These are phyloP conservation scores for Coemansia sp. DNA, from an alignment of 371 early-diverging fungal species.

Conservation along the genomic window DNA sequence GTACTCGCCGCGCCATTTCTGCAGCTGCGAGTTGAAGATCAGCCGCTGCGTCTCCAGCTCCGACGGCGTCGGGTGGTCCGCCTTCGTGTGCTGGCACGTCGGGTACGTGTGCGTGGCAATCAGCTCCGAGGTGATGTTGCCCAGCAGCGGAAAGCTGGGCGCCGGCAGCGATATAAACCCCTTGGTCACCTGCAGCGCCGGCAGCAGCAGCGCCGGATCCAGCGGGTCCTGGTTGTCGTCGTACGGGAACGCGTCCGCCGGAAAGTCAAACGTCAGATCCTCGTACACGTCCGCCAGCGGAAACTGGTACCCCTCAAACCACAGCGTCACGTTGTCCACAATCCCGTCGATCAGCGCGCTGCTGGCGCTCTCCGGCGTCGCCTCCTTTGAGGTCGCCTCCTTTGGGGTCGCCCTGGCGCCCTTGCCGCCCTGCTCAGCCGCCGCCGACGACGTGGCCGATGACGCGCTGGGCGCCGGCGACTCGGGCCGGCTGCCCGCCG, in stretches of 20 bases:
- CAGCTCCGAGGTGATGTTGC: conserved; percentile 69
- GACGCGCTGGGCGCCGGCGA: conserved; percentile 34
- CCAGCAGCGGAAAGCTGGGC: conserved; percentile 66
- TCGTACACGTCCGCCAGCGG: conserved; percentile 54
- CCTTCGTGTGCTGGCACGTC: conserved; percentile 70
- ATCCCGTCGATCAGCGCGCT: conserved; percentile 48
- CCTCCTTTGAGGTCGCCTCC: conserved; percentile 5
- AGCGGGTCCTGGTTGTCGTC: conserved; percentile 61
- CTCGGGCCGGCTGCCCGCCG: conserved; percentile 27
- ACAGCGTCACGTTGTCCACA: conserved; percentile 46
- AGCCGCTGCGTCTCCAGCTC: conserved; percentile 72
- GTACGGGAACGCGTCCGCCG: conserved; percentile 64
- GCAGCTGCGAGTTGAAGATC: conserved; percentile 61
- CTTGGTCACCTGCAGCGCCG: conserved; percentile 55
- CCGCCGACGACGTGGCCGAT: conserved; percentile 18
- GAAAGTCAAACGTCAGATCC: conserved; percentile 54
- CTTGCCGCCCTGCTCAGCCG: conserved; percentile 8
- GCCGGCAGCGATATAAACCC: conserved; percentile 61
- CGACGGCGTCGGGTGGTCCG: conserved; percentile 64
- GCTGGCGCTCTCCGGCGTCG: neutral
- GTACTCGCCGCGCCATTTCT: conserved; percentile 52
- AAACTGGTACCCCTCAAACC: conserved; percentile 52
- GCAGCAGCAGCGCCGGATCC: conserved; percentile 63
- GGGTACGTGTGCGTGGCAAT: conserved; percentile 72
- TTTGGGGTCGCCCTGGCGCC: conserved; percentile 3